A percentile compares a stretch with the other conserved stretches of the same genome.
Conservation (phyloP, 1,284 basidiomycete species). For the Malassezia dermatis region DNA sequence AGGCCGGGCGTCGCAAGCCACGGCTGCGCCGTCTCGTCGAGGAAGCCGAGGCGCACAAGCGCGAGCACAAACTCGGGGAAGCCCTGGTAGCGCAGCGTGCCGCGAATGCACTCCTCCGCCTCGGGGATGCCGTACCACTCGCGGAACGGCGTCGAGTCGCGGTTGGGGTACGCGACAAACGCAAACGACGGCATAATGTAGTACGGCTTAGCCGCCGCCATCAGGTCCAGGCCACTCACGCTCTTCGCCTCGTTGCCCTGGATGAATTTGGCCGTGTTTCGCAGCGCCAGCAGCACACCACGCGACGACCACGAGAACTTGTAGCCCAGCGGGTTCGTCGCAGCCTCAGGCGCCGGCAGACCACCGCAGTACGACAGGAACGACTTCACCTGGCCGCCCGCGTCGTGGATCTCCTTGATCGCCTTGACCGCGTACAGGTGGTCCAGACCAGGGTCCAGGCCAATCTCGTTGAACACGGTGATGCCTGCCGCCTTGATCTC, state of each 20-base stretch:
- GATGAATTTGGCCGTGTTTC: conserved; percentile 74
- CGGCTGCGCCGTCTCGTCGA: conserved; percentile 65
- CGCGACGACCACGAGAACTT: conserved; percentile 99
- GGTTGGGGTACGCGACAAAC: conserved; percentile 95
- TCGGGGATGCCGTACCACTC: conserved; percentile 81
- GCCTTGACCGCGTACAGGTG: conserved; percentile 95
- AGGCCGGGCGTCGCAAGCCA: conserved; percentile 53
- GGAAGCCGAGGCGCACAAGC: conserved; percentile 77
- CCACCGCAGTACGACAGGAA: conserved; percentile 97
- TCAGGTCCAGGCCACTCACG: conserved; percentile 41
- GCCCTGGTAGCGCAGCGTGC: conserved; percentile 90
- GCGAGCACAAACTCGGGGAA: conserved; percentile 94
- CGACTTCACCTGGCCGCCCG: conserved; percentile 78
- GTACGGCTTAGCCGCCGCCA: conserved; percentile 67
- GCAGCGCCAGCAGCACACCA: conserved; percentile 84
- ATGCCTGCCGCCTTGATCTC: conserved; percentile 80
- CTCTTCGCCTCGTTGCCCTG: conserved; percentile 31
- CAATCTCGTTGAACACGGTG: conserved; percentile 94
- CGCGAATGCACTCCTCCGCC: conserved; percentile 80
- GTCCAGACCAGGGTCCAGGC: conserved; percentile 92
- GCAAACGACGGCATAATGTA: conserved; percentile 90
- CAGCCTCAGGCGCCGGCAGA: conserved; percentile 77
- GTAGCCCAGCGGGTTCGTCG: conserved; percentile 93
- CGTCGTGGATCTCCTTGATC: conserved; percentile 82
- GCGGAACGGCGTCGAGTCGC: conserved; percentile 80